Evolutionary conservation across 176 grass and related monocot genomes (phyloP).

Genomic region (Coix lacrymajobi): DNA sequence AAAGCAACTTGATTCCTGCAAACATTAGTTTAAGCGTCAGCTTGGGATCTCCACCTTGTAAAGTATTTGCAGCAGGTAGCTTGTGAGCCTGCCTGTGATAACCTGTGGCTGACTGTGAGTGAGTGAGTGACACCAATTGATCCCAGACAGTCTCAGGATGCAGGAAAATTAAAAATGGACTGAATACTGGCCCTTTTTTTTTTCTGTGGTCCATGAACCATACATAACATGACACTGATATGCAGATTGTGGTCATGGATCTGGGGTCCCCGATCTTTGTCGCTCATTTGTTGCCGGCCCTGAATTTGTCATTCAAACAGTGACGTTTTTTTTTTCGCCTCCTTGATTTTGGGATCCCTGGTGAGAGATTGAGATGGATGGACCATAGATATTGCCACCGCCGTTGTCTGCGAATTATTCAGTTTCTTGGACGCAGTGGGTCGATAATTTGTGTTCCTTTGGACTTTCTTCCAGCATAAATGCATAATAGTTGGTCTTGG

Average conservation of each 20-base stretch:
- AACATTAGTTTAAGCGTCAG: conserved; percentile 13
- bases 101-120: background rate
- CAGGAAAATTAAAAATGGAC: conserved; percentile 14
- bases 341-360: conserved; percentile 22
- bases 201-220: conserved; percentile 25
- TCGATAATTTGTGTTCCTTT: conserved; percentile 5
- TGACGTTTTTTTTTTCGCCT: conserved; percentile 1
- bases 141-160: conserved; percentile 15
- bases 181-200: conserved; percentile 10
- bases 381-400: conserved; percentile 14
- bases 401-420: conserved; percentile 15
- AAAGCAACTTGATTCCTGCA: conserved; percentile 25
- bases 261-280: conserved; percentile 36
- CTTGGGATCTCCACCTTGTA: conserved; percentile 12
- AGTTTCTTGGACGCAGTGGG: conserved; percentile 1
- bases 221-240: conserved; percentile 10
- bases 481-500: background rate
- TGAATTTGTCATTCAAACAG: conserved; percentile 10
- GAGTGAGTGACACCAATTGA: conserved; percentile 14
- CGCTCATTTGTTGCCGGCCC: conserved; percentile 28
- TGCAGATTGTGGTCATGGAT: conserved; percentile 22
- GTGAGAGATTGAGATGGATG: conserved; percentile 32
- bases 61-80: conserved; percentile 15
- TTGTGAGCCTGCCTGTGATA: background rate
- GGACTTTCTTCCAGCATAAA: background rate